phyloP scores from a whole-genome alignment of 495 filamentous ascomycete species.

The Podospora bellae-mahoneyi region DNA sequence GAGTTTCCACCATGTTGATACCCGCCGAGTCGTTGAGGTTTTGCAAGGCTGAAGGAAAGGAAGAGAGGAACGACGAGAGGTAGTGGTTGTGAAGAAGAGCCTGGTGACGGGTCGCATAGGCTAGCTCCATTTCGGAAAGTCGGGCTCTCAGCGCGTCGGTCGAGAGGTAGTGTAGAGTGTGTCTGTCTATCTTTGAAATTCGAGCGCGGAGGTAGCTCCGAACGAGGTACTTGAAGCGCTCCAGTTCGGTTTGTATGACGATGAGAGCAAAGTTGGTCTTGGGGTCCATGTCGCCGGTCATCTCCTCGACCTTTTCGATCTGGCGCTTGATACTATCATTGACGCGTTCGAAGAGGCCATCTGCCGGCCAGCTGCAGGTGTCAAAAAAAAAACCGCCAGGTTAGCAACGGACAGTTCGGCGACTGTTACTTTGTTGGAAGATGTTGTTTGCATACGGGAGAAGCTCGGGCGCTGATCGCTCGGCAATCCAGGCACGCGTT shows the following conservation, averaged over 20 bases:
- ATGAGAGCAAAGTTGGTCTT: slow-evolving; percentile 89
- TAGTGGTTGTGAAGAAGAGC: slow-evolving; percentile 79
- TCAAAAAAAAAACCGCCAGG: not conserved
- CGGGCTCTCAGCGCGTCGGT: slow-evolving; percentile 43
- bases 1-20: slow-evolving; percentile 85
- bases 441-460: slow-evolving; percentile 40
- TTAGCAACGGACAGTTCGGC: slow-evolving; percentile 15
- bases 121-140: slow-evolving; percentile 69
- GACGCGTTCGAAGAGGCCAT: slow-evolving; percentile 63
- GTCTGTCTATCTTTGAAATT: slow-evolving; percentile 79
- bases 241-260: slow-evolving; percentile 93
- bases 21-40: slow-evolving; percentile 86
- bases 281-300: slow-evolving; percentile 76
- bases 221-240: slow-evolving; percentile 86
- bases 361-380: slow-evolving; percentile 46
- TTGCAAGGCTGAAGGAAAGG: slow-evolving; percentile 73
- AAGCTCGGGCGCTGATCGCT: slow-evolving; percentile 83
- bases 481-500: slow-evolving; percentile 88
- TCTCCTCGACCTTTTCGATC: slow-evolving; percentile 70
- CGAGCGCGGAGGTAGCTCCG: slow-evolving; percentile 80
- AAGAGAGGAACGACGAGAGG: slow-evolving; percentile 69
- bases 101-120: slow-evolving; percentile 79
- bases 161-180: slow-evolving; percentile 60
- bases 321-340: slow-evolving; percentile 66
- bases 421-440: not conserved